Base-by-base conservation (phyloP, 2,329 filamentous ascomycete species). In the Scedosporium apiospermum region DNA sequence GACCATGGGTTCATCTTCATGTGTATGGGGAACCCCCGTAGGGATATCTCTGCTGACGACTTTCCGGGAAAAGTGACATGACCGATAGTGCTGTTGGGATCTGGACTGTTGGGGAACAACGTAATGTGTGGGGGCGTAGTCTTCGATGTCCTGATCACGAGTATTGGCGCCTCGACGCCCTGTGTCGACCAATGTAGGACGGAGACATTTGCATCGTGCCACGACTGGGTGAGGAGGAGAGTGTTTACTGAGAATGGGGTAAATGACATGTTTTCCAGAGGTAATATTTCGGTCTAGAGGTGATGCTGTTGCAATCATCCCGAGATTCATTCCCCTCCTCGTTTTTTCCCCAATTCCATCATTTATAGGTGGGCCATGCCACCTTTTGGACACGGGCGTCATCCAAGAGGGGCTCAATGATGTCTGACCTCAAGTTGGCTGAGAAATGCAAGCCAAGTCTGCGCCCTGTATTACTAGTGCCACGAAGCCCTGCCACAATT, bases 1-100 rank as follows among this genome's bases (percentile, higher is more conserved):
- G 38, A 46, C 58, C 38, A 60, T 16, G 21, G 58, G 58, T 49
- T 46, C 58, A 46, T 60, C 21, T 46, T 46, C 38, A 60, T 60
- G 41, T 60, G 23, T 21, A 60, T 49, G 10, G 23, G 7, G 23
- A n/a, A 14, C 6, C 38, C 58, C 10, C 58, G 18, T n/a, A 60
- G 23, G 34, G n/a, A 38, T 49, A 60, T 60, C 38, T 46, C 58
- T 12, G 41, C 58, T 6, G 58, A 38, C 6, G 41, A 60, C n/a
- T 26, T 27, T 7, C 30, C n/a, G 21, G 58, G 58, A 23, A 60
- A 60, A 2, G 38, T 30, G 41, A 42, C 41, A 14, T 41, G 27
- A 3, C 58, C 58, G 38, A 60, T 46, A 42, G 7, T 46, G 9
- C 27, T 60, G 21, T 26, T 49, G 16, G 58, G 58, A n/a, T 60